These are phyloP conservation scores for Neurospora sp. DNA, from an alignment of 495 filamentous ascomycete genomes.

Conservation along the genomic window DNA sequence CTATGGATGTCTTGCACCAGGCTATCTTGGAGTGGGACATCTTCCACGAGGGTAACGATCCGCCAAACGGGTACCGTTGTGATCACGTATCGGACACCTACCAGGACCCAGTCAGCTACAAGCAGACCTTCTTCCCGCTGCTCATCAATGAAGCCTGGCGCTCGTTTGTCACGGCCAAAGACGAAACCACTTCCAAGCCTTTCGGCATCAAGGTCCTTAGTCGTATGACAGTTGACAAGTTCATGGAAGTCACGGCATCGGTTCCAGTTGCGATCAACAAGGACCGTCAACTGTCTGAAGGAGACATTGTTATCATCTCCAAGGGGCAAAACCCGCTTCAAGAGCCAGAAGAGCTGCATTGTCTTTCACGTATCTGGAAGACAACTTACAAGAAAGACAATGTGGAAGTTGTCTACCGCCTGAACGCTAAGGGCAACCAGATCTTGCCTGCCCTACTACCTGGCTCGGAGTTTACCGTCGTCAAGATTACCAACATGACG, in stretches of 20 bases:
- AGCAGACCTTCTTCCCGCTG: conserved; percentile 81
- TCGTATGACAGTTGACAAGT: conserved; percentile 81
- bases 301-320: conserved; percentile 80
- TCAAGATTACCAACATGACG: conserved; percentile 77
- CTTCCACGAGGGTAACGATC: conserved; percentile 75
- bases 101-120: conserved; percentile 63
- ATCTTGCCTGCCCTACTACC: conserved; percentile 39
- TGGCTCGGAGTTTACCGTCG: conserved; percentile 56
- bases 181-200: conserved; percentile 67
- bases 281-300: conserved; percentile 65
- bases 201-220: conserved; percentile 79
- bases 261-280: conserved; percentile 60
- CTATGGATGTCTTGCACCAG: conserved; percentile 75
- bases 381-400: conserved; percentile 68
- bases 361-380: conserved; percentile 72
- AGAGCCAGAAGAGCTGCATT: conserved; percentile 57
- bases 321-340: conserved; percentile 54
- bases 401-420: conserved; percentile 73
- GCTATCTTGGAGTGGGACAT: conserved; percentile 88
- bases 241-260: conserved; percentile 78
- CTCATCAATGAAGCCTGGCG: conserved; percentile 94
- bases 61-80: conserved; percentile 65
- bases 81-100: conserved; percentile 67
- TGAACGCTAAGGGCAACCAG: conserved; percentile 49
- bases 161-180: conserved; percentile 77